Conservation (phyloP, 164 flowering plant genomes). For the Liquidambar formosana region DNA sequence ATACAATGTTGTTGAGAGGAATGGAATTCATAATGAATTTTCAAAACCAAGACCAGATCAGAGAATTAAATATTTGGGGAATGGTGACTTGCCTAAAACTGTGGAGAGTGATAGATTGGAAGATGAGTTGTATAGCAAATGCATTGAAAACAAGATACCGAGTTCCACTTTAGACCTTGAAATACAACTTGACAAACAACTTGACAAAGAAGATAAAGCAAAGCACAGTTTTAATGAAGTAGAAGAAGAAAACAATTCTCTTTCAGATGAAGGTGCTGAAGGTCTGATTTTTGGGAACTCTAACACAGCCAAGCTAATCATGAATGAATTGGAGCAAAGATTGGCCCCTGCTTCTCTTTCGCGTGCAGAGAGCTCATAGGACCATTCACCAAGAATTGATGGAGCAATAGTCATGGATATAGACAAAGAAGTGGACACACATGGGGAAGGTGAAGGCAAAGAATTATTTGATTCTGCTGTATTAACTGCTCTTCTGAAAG, state of each 20-base stretch:
- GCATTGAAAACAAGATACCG: background rate
- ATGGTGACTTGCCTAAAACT: background rate
- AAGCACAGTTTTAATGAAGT: slow-evolving; percentile 23
- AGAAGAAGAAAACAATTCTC: slow-evolving; percentile 39
- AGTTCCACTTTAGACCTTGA: slow-evolving; percentile 8
- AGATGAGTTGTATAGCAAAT: too few relatives aligned
- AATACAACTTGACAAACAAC: background rate
- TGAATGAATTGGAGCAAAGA: slow-evolving; percentile 67
- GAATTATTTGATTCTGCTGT: slow-evolving; percentile 89
- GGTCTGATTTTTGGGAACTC: slow-evolving; percentile 58
- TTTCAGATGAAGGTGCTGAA: slow-evolving; percentile 52
- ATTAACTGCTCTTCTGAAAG: slow-evolving; percentile 88
- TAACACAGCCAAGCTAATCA: slow-evolving; percentile 58
- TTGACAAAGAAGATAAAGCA: slow-evolving; percentile 29
- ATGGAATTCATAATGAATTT: slow-evolving; percentile 13
- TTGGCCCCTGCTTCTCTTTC: slow-evolving; percentile 50
- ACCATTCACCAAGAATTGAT: slow-evolving; percentile 49
- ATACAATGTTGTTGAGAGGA: slow-evolving; percentile 11
- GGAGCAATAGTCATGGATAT: slow-evolving; percentile 85
- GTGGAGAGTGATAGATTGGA: slow-evolving; percentile 2
- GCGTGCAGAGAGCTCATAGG: slow-evolving; percentile 43
- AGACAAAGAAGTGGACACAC: slow-evolving; percentile 85
- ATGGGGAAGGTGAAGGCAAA: slow-evolving; percentile 74
- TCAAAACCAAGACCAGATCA: slow-evolving; percentile 6
- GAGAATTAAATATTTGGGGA: background rate